Evolutionary conservation across 2,329 filamentous ascomycete species (phyloP).

Genomic region (Scortechinia acanthostroma): DNA sequence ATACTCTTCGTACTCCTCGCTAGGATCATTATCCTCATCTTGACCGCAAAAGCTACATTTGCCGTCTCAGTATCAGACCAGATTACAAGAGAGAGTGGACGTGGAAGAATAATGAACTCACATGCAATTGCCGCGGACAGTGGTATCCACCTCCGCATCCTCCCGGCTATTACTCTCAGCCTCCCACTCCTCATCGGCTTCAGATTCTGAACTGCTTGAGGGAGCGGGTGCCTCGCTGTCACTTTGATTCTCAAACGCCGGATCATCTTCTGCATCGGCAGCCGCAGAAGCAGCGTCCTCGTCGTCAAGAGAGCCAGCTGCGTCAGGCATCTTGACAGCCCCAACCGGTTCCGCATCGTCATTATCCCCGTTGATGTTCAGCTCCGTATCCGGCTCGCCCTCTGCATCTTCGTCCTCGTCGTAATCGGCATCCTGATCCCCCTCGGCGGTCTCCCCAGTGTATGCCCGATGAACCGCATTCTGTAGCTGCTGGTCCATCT

Average conservation of each 20-base stretch:
- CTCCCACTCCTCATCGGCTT: constrained; percentile 37
- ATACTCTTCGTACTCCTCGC: constrained; percentile 73
- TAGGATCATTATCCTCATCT: constrained; percentile 76
- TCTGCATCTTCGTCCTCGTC: constrained; percentile 27
- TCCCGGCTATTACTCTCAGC: constrained; percentile 36
- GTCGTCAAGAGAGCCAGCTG: constrained; percentile 47
- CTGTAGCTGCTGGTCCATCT: constrained; percentile 11
- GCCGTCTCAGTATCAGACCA: too few relatives aligned
- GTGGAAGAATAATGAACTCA: constrained; percentile 28
- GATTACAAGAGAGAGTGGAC: constrained; percentile 12
- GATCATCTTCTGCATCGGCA: constrained; percentile 21
- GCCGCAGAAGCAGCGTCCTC: constrained; percentile 40
- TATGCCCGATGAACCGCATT: constrained; percentile 8
- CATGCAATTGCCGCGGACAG: constrained; percentile 51
- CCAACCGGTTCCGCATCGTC: constrained; percentile 48
- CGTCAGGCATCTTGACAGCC: constrained; percentile 49
- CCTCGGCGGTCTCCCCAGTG: constrained; percentile 9
- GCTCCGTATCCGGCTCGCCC: constrained; percentile 25
- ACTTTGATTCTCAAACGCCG: not conserved
- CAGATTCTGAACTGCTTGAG: constrained; percentile 25
- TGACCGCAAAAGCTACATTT: constrained; percentile 77
- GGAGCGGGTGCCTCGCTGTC: constrained; percentile 5
- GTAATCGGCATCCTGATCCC: constrained; percentile 21
- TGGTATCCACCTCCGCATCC: constrained; percentile 35
- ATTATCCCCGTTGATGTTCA: constrained; percentile 35